These are phyloP conservation scores for Curvularia hawaiiensis DNA, from an alignment of 2,329 filamentous ascomycete genomes.

Conservation along the genomic window DNA sequence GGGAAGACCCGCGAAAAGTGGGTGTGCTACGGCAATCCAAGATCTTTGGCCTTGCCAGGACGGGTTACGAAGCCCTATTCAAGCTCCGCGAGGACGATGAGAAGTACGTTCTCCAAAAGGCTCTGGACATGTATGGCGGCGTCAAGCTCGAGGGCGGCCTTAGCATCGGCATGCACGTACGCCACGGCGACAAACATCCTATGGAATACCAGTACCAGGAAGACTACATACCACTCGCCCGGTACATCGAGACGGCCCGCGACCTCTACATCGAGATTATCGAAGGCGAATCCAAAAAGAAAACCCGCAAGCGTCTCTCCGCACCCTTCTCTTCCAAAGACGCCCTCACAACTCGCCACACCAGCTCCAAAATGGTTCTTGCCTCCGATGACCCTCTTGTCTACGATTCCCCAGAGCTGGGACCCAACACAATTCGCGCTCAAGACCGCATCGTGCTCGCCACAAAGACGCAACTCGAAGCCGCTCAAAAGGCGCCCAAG, in stretches of 20 bases:
- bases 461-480: constrained; percentile 61
- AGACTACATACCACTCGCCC: constrained; percentile 76
- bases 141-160: constrained; percentile 56
- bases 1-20: constrained; percentile 56
- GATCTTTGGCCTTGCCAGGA: constrained; percentile 70
- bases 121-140: constrained; percentile 59
- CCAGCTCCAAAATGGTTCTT: constrained; percentile 60
- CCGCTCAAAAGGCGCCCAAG: constrained; percentile 37
- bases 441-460: constrained; percentile 80
- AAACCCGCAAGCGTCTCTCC: constrained; percentile 3
- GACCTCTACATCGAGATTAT: constrained; percentile 58
- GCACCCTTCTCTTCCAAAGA: constrained; percentile 23
- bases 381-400: constrained; percentile 84
- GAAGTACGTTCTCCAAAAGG: constrained; percentile 66
- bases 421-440: constrained; percentile 59
- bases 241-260: constrained; percentile 67
- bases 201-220: constrained; percentile 76
- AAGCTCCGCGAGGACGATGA: constrained; percentile 69
- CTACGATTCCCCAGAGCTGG: constrained; percentile 69
- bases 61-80: constrained; percentile 77
- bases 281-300: constrained; percentile 19
- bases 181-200: constrained; percentile 79
- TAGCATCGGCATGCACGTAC: constrained; percentile 76
- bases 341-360: constrained; percentile 32
- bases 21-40: constrained; percentile 60